Conservation (phyloP, 2,329 filamentous ascomycete genomes). For the Trichoderma breve region DNA sequence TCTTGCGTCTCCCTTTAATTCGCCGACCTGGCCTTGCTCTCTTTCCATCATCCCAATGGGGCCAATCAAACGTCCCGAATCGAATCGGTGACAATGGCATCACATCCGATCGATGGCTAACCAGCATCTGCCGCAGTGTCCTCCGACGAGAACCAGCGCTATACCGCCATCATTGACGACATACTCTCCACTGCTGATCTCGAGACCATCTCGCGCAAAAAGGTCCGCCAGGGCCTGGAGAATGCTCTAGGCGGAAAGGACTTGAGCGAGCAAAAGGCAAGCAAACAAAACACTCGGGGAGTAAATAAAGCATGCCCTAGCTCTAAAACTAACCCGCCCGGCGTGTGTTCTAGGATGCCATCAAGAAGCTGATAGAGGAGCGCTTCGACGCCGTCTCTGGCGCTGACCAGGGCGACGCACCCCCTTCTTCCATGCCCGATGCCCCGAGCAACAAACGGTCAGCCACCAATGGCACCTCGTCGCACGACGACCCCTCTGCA, state of each 20-base stretch:
- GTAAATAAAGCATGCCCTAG: not conserved
- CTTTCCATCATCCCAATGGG: not conserved
- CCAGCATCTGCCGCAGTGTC: constrained; percentile 41
- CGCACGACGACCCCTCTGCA: constrained; percentile 45
- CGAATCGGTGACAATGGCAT: not conserved
- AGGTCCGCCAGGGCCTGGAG: constrained; percentile 58
- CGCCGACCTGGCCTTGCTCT: not conserved
- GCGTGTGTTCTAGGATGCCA: constrained; percentile 52
- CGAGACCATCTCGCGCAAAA: constrained; percentile 62
- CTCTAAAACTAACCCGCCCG: not conserved
- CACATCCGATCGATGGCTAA: not conserved
- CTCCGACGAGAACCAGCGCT: constrained; percentile 48
- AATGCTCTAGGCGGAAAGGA: constrained; percentile 55
- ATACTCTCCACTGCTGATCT: constrained; percentile 59
- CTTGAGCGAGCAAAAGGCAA: constrained; percentile 58
- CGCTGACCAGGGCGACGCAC: constrained; percentile 42
- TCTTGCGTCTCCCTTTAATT: not conserved
- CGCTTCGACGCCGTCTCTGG: constrained; percentile 70
- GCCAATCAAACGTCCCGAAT: not conserved
- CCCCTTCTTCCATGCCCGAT: constrained; percentile 35
- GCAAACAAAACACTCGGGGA: not conserved
- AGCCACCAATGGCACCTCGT: constrained; percentile 35
- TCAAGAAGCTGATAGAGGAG: constrained; percentile 70
- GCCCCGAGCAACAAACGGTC: constrained; percentile 36
- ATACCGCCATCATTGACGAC: constrained; percentile 58